These are phyloP conservation scores for Vitis cinerea DNA, from an alignment of 164 flowering plant species.

Conservation along the genomic window DNA sequence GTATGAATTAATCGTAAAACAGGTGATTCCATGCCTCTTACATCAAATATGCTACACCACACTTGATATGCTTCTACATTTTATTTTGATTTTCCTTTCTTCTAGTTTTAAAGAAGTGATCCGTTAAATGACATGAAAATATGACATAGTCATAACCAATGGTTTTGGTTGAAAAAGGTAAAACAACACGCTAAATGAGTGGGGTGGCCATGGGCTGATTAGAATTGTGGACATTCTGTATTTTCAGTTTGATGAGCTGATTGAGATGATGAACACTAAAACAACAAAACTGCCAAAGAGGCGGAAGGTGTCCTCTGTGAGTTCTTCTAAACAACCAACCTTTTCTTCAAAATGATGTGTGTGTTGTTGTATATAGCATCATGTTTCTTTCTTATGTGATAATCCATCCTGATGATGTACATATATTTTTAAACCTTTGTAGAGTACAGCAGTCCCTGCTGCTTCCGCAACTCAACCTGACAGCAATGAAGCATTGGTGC, in stretches of 20 bases:
- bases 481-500: constrained; percentile 32
- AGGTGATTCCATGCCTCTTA: constrained; percentile 30
- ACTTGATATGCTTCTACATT: neutral
- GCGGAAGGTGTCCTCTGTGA: constrained; percentile 33
- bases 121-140: too few relatives aligned
- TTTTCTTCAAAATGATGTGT: too few relatives aligned
- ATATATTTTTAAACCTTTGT: constrained; percentile 1
- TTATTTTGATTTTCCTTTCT: neutral
- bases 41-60: neutral
- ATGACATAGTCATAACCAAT: too few relatives aligned
- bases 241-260: constrained; percentile 49
- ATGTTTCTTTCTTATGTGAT: too few relatives aligned
- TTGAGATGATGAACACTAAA: constrained; percentile 37
- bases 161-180: too few relatives aligned
- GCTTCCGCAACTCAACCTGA: constrained; percentile 15
- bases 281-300: constrained; percentile 34
- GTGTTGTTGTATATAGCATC: too few relatives aligned
- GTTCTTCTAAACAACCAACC: neutral
- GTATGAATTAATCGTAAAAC: constrained; percentile 41
- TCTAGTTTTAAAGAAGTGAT: too few relatives aligned
- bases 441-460: constrained; percentile 11
- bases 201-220: constrained; percentile 9
- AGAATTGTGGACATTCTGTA: constrained; percentile 6
- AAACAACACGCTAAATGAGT: too few relatives aligned
- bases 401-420: too few relatives aligned